Base-by-base conservation (phyloP, 1,139 yeast species). In the Torulaspora pretoriensis region DNA sequence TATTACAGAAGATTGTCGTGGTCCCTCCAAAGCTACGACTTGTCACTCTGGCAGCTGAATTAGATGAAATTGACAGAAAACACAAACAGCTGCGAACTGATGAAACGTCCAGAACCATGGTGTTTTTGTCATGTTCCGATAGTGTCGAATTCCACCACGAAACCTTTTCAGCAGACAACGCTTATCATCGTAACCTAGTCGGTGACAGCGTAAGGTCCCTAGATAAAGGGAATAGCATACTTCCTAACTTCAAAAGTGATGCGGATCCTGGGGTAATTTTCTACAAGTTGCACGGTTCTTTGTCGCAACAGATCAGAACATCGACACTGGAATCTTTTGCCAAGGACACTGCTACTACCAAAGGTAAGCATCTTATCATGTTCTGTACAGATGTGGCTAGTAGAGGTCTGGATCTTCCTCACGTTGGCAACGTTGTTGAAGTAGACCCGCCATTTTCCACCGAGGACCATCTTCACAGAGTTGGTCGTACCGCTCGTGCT, bases 11-110 rank as follows among this genome's bases (percentile, higher is more conserved):
- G 46, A 77, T 82, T 19, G 70, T 83, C 10, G 80, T 88, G 27
- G 94, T 88, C 8, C 97, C 99, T 1, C 95, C 97, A 7, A 92
- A 92, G 61, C 72, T 92, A 53, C 72, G 98, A 51, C 71, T 89
- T 25, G 97, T 92, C 1, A 77, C 96, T 0, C 67, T 92, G 34
- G 81, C 86, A 14, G 89, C 86, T 1, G 63, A 74, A 5, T 69
- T 92, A 48, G 77, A 76, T 58, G 70, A 73, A 24, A 65, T 80
- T 8, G 71, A 78, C 1, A 56, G 55, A 12, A 52, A 55, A 1
- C 52, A 51, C 30, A 29, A 35, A 13, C 33, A 44, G 10, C 5
- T 32, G 10, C 28, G 26, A 12, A 41, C 32, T 9, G 53, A 57
- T 12, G 63, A 57, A 9, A 59, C 67, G 3, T 62, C 66, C 1